These are phyloP conservation scores for Eimeria acervulina DNA, from an alignment of 169 alveolate species.

Conservation along the genomic window DNA sequence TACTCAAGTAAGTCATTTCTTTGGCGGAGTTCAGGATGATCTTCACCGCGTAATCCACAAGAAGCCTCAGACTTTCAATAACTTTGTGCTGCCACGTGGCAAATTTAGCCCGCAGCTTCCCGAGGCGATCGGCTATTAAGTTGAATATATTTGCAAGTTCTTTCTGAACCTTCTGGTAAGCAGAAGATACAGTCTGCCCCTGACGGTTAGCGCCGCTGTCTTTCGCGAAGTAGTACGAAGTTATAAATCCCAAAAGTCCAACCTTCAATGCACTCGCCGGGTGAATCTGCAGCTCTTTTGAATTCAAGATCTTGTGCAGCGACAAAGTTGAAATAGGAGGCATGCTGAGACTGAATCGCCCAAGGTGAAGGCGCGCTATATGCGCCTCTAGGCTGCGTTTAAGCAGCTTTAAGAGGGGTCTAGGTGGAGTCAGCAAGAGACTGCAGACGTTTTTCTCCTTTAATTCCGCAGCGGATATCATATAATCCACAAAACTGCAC, in stretches of 20 bases:
- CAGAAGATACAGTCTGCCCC: neutral
- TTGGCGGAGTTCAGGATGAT: neutral
- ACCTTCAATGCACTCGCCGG: neutral
- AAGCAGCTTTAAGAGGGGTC: neutral
- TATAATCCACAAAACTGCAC: slow-evolving; percentile 31
- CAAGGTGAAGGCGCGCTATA: neutral
- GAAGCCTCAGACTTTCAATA: neutral
- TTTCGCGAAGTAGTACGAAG: neutral
- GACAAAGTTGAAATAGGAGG: neutral
- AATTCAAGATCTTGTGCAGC: neutral
- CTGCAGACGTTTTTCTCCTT: neutral
- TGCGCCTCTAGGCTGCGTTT: neutral
- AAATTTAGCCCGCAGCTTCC: neutral
- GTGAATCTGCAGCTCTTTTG: neutral
- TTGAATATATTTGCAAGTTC: neutral
- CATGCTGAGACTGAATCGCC: neutral
- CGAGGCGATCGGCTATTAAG: neutral
- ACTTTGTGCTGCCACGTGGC: neutral
- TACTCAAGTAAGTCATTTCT: neutral
- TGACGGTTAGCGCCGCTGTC: neutral
- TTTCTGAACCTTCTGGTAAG: neutral
- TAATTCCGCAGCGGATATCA: neutral
- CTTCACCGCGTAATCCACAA: neutral
- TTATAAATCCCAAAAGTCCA: neutral
- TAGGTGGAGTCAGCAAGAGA: neutral